These are phyloP conservation scores for Gossypium australe DNA, from an alignment of 345 rosid species.

Conservation along the genomic window DNA sequence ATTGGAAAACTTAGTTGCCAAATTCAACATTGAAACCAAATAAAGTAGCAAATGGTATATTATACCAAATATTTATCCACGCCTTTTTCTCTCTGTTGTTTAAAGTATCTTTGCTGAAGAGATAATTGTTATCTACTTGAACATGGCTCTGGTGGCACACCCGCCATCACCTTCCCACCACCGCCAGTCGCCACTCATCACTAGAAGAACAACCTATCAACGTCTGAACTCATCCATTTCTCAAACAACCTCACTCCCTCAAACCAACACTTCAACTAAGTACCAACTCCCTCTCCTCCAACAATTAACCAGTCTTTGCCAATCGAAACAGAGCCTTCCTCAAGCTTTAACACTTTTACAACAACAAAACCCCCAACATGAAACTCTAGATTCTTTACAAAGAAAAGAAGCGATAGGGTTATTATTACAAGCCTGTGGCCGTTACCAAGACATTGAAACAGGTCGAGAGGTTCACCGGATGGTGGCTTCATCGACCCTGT, in stretches of 20 bases:
- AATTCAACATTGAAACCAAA: no score
- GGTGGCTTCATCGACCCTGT: conserved; percentile 35
- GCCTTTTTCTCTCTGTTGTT: not conserved
- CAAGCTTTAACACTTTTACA: conserved; percentile 32
- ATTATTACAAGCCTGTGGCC: conserved; percentile 47
- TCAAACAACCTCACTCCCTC: not conserved
- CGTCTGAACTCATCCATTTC: conserved; percentile 14
- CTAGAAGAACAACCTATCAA: not conserved
- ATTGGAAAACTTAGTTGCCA: no score
- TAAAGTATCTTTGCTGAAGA: not conserved
- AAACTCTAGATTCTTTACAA: conserved; percentile 17
- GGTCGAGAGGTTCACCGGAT: conserved; percentile 48
- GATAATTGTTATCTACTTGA: not conserved
- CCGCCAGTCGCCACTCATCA: not conserved
- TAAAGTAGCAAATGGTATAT: no score
- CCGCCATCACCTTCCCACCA: not conserved
- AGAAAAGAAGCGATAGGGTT: conserved; percentile 43
- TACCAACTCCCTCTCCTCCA: conserved; percentile 21
- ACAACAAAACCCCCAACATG: conserved; percentile 8
- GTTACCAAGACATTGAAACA: conserved; percentile 32
- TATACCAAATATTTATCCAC: no score
- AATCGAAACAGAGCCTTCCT: conserved; percentile 33
- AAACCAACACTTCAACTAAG: not conserved
- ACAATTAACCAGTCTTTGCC: conserved; percentile 35
- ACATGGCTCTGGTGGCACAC: conserved; percentile 5